Evolutionary conservation across 1,284 basidiomycete species (phyloP).

Genomic region (Cryptococcus sp.): DNA sequence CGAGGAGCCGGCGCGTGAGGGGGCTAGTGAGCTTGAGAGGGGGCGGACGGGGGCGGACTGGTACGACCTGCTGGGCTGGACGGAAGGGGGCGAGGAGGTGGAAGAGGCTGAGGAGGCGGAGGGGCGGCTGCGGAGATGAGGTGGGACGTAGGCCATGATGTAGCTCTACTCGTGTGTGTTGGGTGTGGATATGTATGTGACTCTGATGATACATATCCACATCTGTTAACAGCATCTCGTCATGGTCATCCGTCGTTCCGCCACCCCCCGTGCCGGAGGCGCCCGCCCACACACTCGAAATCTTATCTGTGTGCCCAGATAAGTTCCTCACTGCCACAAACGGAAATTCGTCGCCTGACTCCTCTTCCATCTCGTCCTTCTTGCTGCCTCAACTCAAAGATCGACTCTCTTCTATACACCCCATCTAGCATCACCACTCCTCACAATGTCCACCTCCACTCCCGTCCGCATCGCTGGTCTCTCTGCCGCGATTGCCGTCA

Average conservation of each 20-base stretch:
- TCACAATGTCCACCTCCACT: slow-evolving; percentile 10
- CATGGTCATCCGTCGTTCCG: too few relatives aligned
- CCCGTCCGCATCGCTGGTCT: slow-evolving; percentile 60
- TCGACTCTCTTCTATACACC: too few relatives aligned
- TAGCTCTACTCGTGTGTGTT: neutral
- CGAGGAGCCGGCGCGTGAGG: neutral
- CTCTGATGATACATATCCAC: too few relatives aligned
- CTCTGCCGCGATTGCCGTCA: slow-evolving; percentile 58
- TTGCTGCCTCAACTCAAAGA: too few relatives aligned
- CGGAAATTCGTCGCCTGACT: neutral
- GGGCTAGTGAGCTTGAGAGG: slow-evolving; percentile 1
- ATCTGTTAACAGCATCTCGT: too few relatives aligned
- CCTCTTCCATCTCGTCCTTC: too few relatives aligned
- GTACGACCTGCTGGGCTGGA: neutral
- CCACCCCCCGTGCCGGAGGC: too few relatives aligned
- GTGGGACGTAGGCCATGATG: slow-evolving; percentile 32
- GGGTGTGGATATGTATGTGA: too few relatives aligned
- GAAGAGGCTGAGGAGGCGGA: slow-evolving; percentile 2
- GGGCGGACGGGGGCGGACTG: slow-evolving; percentile 3
- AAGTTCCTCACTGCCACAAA: neutral
- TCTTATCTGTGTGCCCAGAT: too few relatives aligned
- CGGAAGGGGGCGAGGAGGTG: neutral
- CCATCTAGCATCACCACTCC: neutral
- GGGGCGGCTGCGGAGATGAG: slow-evolving; percentile 34
- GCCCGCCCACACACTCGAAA: too few relatives aligned